These are phyloP conservation scores for Cytospora chrysosperma DNA, from an alignment of 2,329 filamentous ascomycete species.

Conservation along the genomic window DNA sequence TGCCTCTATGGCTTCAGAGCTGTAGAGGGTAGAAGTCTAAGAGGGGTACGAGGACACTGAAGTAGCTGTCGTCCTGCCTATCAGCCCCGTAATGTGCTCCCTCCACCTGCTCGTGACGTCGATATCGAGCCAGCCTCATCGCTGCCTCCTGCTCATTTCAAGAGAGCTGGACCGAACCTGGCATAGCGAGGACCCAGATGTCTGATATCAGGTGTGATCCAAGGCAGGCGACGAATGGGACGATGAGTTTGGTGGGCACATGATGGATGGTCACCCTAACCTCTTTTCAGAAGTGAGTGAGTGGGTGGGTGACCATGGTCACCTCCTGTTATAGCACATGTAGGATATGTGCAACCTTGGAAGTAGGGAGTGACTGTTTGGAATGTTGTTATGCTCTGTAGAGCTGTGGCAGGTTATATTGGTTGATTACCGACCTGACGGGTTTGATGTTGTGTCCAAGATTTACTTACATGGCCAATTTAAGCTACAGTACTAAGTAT, in stretches of 20 bases:
- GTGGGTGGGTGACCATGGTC: neutral
- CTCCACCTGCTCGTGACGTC: constrained; percentile 1
- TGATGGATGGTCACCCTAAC: constrained; percentile 6
- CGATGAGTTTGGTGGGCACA: constrained; percentile 5
- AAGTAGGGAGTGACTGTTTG: neutral
- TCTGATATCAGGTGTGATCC: neutral
- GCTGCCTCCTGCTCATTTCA: neutral
- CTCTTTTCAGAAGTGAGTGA: neutral
- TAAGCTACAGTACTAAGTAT: no score
- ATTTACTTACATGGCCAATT: no score
- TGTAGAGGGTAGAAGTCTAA: neutral
- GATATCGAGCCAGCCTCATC: neutral
- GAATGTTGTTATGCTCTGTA: neutral
- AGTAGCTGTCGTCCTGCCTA: neutral
- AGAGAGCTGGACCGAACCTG: neutral
- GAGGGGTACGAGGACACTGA: neutral
- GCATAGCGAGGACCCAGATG: neutral
- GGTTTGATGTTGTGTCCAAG: no score
- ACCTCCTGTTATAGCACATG: neutral
- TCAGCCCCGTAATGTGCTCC: neutral
- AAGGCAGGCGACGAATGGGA: constrained; percentile 10
- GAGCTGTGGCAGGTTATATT: neutral
- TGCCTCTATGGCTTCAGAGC: neutral
- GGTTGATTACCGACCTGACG: neutral
- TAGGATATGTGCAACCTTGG: neutral